Percentiles rank a stretch among this genome's conserved stretches.
Conservation (phyloP, 2,329 filamentous ascomycete species). For the Verruconis gallopava region DNA sequence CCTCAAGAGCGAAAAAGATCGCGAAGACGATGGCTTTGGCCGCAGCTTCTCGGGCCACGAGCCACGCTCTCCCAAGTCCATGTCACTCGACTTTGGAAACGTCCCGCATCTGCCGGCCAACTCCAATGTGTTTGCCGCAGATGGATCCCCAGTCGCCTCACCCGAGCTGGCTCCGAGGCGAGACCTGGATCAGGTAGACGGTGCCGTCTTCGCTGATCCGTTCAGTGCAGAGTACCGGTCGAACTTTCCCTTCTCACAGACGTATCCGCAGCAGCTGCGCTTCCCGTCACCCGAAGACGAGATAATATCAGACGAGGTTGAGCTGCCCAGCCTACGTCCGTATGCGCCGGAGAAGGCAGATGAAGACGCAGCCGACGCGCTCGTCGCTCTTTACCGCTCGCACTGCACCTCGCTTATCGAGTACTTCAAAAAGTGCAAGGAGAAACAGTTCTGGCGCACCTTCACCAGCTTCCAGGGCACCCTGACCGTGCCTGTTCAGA, state of each 20-base stretch:
- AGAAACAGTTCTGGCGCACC: constrained; percentile 90
- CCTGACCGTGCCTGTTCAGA: constrained; percentile 91
- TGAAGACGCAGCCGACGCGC: constrained; percentile 69
- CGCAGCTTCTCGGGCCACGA: not conserved
- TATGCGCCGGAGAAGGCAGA: constrained; percentile 77
- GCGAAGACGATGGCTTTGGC: not conserved
- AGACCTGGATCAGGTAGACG: constrained; percentile 17
- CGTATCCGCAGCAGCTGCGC: constrained; percentile 39
- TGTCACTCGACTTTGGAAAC: not conserved
- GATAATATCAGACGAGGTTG: constrained; percentile 55
- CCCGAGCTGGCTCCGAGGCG: not conserved
- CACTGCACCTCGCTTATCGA: constrained; percentile 94
- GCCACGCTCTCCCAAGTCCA: not conserved
- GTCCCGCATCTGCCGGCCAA: not conserved
- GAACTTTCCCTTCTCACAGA: constrained; percentile 1
- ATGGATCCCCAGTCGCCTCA: not conserved
- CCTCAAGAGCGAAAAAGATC: constrained; percentile 30
- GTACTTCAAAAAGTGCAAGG: constrained; percentile 88
- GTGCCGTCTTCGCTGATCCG: constrained; percentile 34
- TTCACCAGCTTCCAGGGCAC: constrained; percentile 94
- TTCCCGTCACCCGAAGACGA: constrained; percentile 48
- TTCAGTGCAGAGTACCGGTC: constrained; percentile 22
- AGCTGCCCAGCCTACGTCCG: constrained; percentile 71
- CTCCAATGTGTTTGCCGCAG: not conserved
- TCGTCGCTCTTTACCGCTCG: constrained; percentile 79